phyloP scores from a whole-genome alignment of 2,329 filamentous ascomycete species.

The Aspergillus oerlinghausenensis region DNA sequence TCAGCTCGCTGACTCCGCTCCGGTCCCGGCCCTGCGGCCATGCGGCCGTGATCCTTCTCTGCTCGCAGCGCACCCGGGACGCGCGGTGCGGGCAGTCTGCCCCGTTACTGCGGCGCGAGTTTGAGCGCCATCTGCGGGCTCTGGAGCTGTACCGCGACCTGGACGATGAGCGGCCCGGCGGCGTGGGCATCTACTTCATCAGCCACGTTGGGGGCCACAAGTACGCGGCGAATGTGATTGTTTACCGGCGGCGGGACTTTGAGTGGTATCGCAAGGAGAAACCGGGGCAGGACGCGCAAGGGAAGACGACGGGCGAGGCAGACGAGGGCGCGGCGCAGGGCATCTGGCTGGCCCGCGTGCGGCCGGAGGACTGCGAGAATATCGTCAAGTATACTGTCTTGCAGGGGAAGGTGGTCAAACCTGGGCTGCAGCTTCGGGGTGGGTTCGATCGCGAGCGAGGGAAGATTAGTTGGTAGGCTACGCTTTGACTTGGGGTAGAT shows the following conservation, averaged over 20 bases:
- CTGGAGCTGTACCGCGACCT: conserved; percentile 81
- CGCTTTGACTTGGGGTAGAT: not conserved
- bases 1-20: conserved; percentile 39
- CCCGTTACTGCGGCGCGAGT: conserved; percentile 78
- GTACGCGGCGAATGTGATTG: conserved; percentile 88
- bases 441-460: conserved; percentile 83
- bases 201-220: conserved; percentile 96
- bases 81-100: conserved; percentile 92
- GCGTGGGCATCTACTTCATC: conserved; percentile 94
- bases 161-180: conserved; percentile 82
- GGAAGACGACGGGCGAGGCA: conserved; percentile 30
- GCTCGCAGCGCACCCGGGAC: conserved; percentile 90
- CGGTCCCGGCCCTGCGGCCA: conserved; percentile 69
- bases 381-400: conserved; percentile 83
- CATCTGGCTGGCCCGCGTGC: conserved; percentile 83
- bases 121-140: conserved; percentile 82
- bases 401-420: conserved; percentile 92
- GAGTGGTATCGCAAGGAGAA: conserved; percentile 29
- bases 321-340: conserved; percentile 70
- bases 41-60: conserved; percentile 82
- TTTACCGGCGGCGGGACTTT: conserved; percentile 64
- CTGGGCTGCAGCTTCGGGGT: conserved; percentile 75
- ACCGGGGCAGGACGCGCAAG: conserved; percentile 16
- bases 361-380: conserved; percentile 88
- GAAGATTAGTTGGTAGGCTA: conserved; percentile 73